phyloP scores from a whole-genome alignment of 225 moss, liverwort and hornwort genomes.

The Takakia lepidozioides region DNA sequence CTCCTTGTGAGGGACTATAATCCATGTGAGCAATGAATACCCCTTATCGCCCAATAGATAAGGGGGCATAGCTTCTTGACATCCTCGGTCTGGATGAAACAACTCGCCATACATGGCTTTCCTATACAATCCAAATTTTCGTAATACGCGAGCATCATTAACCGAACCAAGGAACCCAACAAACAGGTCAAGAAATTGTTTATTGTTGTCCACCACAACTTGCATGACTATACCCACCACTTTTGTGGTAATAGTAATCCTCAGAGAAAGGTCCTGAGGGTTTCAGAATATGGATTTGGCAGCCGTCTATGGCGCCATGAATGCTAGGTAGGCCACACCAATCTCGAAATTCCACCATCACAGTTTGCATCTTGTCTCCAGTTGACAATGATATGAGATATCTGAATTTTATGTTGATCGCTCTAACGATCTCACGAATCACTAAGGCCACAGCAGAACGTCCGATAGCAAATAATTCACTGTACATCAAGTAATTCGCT shows the following conservation, averaged over 20 bases:
- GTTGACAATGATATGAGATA: not conserved
- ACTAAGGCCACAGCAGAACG: not conserved
- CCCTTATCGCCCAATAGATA: not conserved
- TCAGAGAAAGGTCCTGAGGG: not conserved
- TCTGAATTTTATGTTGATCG: not conserved
- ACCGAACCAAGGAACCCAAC: not conserved
- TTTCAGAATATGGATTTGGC: not conserved
- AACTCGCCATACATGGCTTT: not conserved
- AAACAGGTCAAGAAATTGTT: not conserved
- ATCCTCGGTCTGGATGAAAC: too few species aligned
- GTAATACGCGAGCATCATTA: not conserved
- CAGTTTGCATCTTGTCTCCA: not conserved
- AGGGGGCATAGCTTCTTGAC: not conserved
- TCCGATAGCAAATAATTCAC: not conserved
- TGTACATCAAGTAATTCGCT: not conserved
- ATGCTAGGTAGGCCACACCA: not conserved
- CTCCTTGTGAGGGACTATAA: not conserved
- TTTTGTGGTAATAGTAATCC: not conserved
- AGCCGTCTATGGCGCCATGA: not conserved
- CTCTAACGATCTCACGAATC: not conserved
- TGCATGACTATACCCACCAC: not conserved
- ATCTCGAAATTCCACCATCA: not conserved
- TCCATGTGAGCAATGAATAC: not conserved
- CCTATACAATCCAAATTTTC: not conserved
- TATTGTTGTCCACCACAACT: not conserved